Conservation (phyloP, 202 grass and related monocot species). For the Schoenoplectus triqueter region DNA sequence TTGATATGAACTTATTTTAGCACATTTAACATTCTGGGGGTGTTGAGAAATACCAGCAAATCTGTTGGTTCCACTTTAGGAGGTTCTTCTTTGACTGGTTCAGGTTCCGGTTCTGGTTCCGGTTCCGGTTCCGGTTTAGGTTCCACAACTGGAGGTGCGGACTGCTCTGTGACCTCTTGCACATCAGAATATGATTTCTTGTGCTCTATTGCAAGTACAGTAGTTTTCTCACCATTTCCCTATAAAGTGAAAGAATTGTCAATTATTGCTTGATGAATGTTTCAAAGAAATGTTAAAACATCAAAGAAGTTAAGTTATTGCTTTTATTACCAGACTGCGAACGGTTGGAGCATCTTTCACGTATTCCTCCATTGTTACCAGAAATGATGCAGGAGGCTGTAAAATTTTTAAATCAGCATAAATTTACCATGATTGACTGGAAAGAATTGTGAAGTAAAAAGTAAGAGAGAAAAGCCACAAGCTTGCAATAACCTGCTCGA, state of each 20-base stretch:
- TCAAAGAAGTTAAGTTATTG: constrained; percentile 15
- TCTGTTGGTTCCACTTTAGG: constrained; percentile 50
- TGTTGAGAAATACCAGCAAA: constrained; percentile 68
- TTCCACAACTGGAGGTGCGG: constrained; percentile 48
- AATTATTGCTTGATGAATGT: constrained; percentile 33
- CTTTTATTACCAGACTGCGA: constrained; percentile 45
- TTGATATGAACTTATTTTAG: neutral
- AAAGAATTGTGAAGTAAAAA: constrained; percentile 11
- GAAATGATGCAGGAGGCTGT: constrained; percentile 88
- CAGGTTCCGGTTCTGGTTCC: constrained; percentile 49
- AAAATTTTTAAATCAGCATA: constrained; percentile 31
- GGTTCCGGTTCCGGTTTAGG: constrained; percentile 37
- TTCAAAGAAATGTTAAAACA: neutral
- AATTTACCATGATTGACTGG: constrained; percentile 31
- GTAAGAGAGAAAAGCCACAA: constrained; percentile 15
- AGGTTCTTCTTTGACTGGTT: constrained; percentile 55
- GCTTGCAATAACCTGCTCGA: constrained; percentile 60
- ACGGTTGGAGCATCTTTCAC: constrained; percentile 75
- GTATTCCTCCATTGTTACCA: constrained; percentile 90
- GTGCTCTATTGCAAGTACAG: constrained; percentile 69
- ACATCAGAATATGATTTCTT: constrained; percentile 47
- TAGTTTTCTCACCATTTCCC: constrained; percentile 49
- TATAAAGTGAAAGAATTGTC: constrained; percentile 27
- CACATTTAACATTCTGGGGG: neutral
- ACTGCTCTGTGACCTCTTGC: constrained; percentile 50